These are phyloP conservation scores for Metschnikowia baotianmanensis DNA, from an alignment of 805 yeast species.

Conservation along the genomic window DNA sequence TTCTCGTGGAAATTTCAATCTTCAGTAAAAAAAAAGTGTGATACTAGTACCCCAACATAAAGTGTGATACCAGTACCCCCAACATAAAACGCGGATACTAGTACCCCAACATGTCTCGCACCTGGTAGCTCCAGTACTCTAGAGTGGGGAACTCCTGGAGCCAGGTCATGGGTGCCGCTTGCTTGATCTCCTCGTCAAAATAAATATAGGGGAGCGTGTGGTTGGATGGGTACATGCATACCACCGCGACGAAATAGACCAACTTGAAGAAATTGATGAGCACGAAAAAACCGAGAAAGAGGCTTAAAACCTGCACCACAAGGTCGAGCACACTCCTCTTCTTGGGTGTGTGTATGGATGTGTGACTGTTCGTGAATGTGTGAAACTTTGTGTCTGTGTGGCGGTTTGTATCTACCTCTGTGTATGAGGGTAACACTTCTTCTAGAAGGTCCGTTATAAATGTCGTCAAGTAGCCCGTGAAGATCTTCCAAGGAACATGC, in stretches of 20 bases:
- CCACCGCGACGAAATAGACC: constrained; percentile 9
- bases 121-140: constrained; percentile 16
- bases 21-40: too few relatives aligned
- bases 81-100: background rate
- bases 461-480: background rate
- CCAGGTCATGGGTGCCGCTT: constrained; percentile 12
- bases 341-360: too few relatives aligned
- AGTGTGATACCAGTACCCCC: too few relatives aligned
- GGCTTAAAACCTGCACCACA: constrained; percentile 1
- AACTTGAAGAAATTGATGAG: constrained; percentile 9
- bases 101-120: constrained; percentile 14
- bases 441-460: constrained; percentile 5
- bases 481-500: constrained; percentile 6
- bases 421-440: constrained; percentile 5
- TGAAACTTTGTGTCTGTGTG: too few relatives aligned
- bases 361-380: too few relatives aligned
- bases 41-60: too few relatives aligned
- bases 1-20: too few relatives aligned
- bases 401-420: background rate
- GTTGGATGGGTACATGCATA: constrained; percentile 1
- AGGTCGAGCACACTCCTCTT: constrained; percentile 2
- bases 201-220: background rate
- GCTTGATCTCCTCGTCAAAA: constrained; percentile 1
- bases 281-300: constrained; percentile 8
- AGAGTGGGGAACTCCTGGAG: constrained; percentile 16